These are phyloP conservation scores for Henckelia pumila DNA, from an alignment of 257 asterid species.

Conservation along the genomic window DNA sequence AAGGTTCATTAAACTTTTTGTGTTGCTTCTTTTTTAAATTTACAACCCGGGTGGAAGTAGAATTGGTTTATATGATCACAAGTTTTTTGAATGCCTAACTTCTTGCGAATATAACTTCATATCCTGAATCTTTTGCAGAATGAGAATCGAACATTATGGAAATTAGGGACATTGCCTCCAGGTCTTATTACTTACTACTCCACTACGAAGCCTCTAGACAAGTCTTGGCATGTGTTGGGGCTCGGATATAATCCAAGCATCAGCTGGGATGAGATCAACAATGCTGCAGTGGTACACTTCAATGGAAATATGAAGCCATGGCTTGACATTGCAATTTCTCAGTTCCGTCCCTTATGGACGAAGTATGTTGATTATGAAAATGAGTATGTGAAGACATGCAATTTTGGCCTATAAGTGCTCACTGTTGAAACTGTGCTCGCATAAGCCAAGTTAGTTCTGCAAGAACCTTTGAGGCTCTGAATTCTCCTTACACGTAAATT, in stretches of 20 bases:
- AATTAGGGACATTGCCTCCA: constrained; percentile 84
- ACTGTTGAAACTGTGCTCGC: constrained; percentile 30
- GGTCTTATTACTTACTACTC: constrained; percentile 87
- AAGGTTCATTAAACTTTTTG: background rate
- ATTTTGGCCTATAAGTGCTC: constrained; percentile 55
- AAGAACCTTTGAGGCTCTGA: constrained; percentile 29
- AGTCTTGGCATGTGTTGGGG: constrained; percentile 94
- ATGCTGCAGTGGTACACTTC: constrained; percentile 89
- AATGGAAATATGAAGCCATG: constrained; percentile 89
- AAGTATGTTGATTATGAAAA: constrained; percentile 76
- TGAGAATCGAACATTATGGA: constrained; percentile 83
- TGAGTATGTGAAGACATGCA: constrained; percentile 78
- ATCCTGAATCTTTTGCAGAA: constrained; percentile 42
- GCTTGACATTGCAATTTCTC: constrained; percentile 85
- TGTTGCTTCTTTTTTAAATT: background rate
- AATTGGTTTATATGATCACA: background rate
- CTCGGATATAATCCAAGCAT: constrained; percentile 88
- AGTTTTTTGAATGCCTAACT: background rate
- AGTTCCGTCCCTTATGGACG: constrained; percentile 75
- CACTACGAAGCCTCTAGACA: constrained; percentile 82
- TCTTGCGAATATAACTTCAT: constrained; percentile 21
- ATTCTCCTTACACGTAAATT: constrained; percentile 42
- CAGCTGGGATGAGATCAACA: constrained; percentile 75
- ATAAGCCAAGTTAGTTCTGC: constrained; percentile 33
- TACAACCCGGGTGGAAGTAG: background rate